Conservation (phyloP, 345 rosid species). For the Garcia nutans region DNA sequence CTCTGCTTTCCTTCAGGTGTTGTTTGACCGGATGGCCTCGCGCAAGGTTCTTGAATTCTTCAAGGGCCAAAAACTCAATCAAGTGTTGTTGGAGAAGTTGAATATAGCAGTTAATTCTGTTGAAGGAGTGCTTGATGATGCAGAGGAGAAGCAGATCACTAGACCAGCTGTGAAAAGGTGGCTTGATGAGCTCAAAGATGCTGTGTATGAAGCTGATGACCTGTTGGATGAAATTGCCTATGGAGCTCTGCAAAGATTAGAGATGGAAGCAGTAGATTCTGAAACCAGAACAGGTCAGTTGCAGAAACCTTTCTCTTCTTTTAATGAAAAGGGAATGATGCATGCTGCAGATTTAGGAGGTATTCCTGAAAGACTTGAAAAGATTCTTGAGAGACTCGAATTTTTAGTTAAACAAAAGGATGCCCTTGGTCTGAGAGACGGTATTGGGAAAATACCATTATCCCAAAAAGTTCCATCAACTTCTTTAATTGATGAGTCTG, state of each 20-base stretch:
- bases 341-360: background rate
- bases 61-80: slow-evolving; percentile 9
- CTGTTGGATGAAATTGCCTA: slow-evolving; percentile 17
- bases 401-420: slow-evolving; percentile 25
- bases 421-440: slow-evolving; percentile 18
- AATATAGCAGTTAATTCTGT: background rate
- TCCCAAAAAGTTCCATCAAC: slow-evolving; percentile 20
- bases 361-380: background rate
- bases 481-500: slow-evolving; percentile 27
- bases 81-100: slow-evolving; percentile 7
- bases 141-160: slow-evolving; percentile 20
- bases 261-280: background rate
- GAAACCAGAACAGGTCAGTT: background rate
- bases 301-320: slow-evolving; percentile 3
- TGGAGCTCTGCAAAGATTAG: background rate
- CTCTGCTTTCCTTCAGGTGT: slow-evolving; percentile 5
- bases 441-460: slow-evolving; percentile 1
- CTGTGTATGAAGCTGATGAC: slow-evolving; percentile 14
- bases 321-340: background rate
- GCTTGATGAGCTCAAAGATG: slow-evolving; percentile 17
- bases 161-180: slow-evolving; percentile 8
- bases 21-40: slow-evolving; percentile 13
- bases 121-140: slow-evolving; percentile 10
- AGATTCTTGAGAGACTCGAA: slow-evolving; percentile 17
- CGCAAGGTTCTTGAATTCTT: slow-evolving; percentile 1